Conservation (phyloP, 108 stramenopile genomes). For the Epithemia pelagica region DNA sequence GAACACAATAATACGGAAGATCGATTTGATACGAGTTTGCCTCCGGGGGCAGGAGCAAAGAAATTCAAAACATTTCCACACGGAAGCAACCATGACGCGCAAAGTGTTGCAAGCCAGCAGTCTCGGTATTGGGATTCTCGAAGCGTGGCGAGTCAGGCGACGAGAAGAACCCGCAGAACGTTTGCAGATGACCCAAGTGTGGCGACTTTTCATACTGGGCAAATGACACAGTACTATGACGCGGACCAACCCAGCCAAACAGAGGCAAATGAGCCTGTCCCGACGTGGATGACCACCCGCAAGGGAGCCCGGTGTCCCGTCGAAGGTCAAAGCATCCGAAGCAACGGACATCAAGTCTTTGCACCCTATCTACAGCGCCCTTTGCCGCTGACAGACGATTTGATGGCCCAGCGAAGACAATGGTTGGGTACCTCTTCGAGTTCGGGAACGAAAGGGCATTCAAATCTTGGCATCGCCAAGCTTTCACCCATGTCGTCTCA, state of each 20-base stretch:
- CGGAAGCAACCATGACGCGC: neutral
- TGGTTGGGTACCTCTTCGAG: slow-evolving; percentile 36
- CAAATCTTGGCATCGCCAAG: no score
- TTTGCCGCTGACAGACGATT: slow-evolving; percentile 75
- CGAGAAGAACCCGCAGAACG: neutral
- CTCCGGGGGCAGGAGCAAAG: neutral
- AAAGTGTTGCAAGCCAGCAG: neutral
- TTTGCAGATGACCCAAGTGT: neutral
- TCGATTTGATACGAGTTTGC: neutral
- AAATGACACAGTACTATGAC: slow-evolving; percentile 1
- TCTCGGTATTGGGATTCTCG: neutral
- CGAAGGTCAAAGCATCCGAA: slow-evolving; percentile 26
- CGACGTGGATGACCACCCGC: slow-evolving; percentile 11
- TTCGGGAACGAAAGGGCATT: slow-evolving; percentile 15
- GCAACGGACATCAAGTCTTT: slow-evolving; percentile 69
- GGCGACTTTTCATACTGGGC: neutral
- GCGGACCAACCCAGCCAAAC: slow-evolving; percentile 1
- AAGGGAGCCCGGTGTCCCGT: slow-evolving; percentile 79
- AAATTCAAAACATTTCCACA: neutral
- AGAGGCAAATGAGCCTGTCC: neutral
- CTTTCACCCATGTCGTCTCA: slow-evolving; percentile 6
- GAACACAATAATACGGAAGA: neutral
- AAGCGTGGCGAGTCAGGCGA: neutral
- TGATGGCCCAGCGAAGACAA: slow-evolving; percentile 47
- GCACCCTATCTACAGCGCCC: slow-evolving; percentile 80